Conservation (phyloP, 257 asterid genomes). For the Solanum ossicruentum region DNA sequence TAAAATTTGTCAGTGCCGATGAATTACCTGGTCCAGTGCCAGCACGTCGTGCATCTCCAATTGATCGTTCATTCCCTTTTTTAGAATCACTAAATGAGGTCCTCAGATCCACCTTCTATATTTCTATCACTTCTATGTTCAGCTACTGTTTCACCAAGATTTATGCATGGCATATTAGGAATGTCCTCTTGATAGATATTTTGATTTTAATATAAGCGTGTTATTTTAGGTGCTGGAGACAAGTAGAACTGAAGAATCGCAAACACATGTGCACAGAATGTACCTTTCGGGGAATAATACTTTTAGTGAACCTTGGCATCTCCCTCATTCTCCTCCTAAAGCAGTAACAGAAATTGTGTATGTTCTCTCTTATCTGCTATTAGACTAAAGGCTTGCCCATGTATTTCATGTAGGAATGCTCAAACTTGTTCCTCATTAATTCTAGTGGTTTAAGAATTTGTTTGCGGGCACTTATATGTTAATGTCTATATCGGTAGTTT, state of each 20-base stretch:
- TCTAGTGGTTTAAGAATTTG: neutral
- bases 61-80: slow-evolving; percentile 82
- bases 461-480: neutral
- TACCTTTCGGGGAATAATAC: slow-evolving; percentile 74
- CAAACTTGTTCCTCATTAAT: neutral
- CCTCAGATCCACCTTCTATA: neutral
- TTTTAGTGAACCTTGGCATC: slow-evolving; percentile 83
- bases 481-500: neutral
- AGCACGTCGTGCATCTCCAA: slow-evolving; percentile 57
- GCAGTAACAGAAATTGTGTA: slow-evolving; percentile 81
- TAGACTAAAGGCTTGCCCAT: neutral
- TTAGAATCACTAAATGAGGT: slow-evolving; percentile 90
- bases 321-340: slow-evolving; percentile 81
- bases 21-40: slow-evolving; percentile 63
- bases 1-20: slow-evolving; percentile 64
- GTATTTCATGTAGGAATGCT: neutral
- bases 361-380: slow-evolving; percentile 9
- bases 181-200: neutral
- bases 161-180: neutral
- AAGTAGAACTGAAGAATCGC: slow-evolving; percentile 69
- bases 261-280: slow-evolving; percentile 83
- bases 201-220: neutral
- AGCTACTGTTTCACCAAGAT: neutral
- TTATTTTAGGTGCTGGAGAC: slow-evolving; percentile 70
- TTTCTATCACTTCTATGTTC: neutral